phyloP scores from a whole-genome alignment of 495 filamentous ascomycete species.

The Tuber aestivum region DNA sequence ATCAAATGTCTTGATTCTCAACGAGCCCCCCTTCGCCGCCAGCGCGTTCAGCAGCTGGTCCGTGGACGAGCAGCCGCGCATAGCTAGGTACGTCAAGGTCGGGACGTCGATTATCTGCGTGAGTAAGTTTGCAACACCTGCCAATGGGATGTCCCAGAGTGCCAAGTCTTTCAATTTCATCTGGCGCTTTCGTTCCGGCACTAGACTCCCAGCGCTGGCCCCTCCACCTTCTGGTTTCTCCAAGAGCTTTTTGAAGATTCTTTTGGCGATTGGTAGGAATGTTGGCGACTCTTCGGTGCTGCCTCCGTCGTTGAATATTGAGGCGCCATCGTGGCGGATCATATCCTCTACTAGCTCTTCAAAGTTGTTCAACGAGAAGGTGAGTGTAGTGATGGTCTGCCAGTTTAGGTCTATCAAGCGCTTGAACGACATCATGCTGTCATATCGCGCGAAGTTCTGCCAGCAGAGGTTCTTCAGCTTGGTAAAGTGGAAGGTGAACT shows the following conservation, averaged over 20 bases:
- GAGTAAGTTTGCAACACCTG: slow-evolving; percentile 1
- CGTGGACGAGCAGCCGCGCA: slow-evolving; percentile 12
- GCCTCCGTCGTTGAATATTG: neutral
- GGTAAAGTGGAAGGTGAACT: slow-evolving; percentile 2
- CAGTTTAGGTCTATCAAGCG: slow-evolving; percentile 13
- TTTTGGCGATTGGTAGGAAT: slow-evolving; percentile 13
- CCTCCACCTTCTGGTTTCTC: neutral
- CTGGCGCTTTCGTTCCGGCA: neutral
- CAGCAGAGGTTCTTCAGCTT: slow-evolving; percentile 12
- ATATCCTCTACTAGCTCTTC: slow-evolving; percentile 10
- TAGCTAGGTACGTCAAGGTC: slow-evolving; percentile 1
- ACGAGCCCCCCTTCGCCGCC: neutral
- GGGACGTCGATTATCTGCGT: slow-evolving; percentile 12
- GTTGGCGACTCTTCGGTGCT: slow-evolving; percentile 8
- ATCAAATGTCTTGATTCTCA: slow-evolving; percentile 16
- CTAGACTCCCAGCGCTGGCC: neutral
- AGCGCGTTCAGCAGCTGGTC: slow-evolving; percentile 5
- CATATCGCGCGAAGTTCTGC: slow-evolving; percentile 15
- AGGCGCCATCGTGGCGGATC: neutral
- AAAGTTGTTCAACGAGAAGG: slow-evolving; percentile 14
- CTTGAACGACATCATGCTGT: slow-evolving; percentile 5
- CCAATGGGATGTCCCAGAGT: slow-evolving; percentile 9
- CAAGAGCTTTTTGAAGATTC: slow-evolving; percentile 14
- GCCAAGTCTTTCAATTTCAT: slow-evolving; percentile 7
- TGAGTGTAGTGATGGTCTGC: slow-evolving; percentile 12